Evolutionary conservation across 2,329 filamentous ascomycete species (phyloP).

Genomic region (Penicillium sp.): DNA sequence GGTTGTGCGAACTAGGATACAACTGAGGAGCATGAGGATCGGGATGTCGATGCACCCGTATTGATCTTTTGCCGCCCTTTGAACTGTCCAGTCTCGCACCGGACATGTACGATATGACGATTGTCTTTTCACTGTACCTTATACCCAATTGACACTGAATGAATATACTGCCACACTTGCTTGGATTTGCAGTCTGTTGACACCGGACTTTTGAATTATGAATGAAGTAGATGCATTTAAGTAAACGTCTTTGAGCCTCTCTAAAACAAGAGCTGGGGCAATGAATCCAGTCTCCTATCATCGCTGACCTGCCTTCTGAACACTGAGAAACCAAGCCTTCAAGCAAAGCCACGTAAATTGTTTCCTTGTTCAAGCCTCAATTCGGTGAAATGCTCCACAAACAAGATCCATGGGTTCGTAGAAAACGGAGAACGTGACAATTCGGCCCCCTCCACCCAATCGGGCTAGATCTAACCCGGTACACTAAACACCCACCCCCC

Average conservation of each 20-base stretch:
- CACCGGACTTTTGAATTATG: background rate
- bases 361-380: background rate
- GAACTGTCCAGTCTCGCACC: background rate
- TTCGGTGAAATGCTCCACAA: background rate
- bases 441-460: background rate
- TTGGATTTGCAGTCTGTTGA: background rate
- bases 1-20: conserved; percentile 5
- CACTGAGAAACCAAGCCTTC: too few species aligned
- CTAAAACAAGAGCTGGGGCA: too few species aligned
- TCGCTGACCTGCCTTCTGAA: too few species aligned
- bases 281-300: too few species aligned
- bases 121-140: conserved; percentile 6
- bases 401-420: background rate
- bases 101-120: conserved; percentile 11
- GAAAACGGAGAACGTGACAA: background rate
- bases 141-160: conserved; percentile 11
- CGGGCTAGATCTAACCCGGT: background rate
- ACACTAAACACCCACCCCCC: background rate
- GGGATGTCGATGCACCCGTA: background rate
- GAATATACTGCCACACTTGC: background rate
- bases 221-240: background rate
- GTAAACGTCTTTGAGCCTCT: background rate
- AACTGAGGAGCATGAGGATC: background rate
- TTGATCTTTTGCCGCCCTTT: background rate
- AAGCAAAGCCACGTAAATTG: too few species aligned